A percentile compares a stretch with the other conserved stretches of the same genome.
phyloP scores from a whole-genome alignment of 192 early-diverging fungal species.

The Umbelopsis isabellina region DNA sequence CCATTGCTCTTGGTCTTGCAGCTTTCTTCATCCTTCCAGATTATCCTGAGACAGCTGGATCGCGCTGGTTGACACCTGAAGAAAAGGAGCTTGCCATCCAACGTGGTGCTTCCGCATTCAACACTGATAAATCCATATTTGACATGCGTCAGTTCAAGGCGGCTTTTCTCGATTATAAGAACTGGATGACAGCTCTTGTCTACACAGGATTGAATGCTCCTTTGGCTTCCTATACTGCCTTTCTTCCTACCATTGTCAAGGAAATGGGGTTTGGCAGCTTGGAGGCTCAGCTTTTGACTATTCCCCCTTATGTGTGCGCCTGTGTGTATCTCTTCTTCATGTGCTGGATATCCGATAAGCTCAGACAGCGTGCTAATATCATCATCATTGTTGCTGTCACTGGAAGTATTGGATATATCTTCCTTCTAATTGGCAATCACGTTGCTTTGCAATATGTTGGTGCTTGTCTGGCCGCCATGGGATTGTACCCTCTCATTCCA shows the following conservation, averaged over 20 bases:
- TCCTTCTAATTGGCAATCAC: slow-evolving; percentile 39
- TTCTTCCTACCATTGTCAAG: slow-evolving; percentile 50
- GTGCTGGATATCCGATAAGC: neutral
- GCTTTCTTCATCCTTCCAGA: slow-evolving; percentile 59
- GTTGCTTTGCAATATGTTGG: slow-evolving; percentile 31
- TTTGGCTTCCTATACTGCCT: slow-evolving; percentile 54
- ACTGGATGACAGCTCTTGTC: slow-evolving; percentile 34
- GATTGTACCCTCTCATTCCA: slow-evolving; percentile 48
- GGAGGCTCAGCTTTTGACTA: slow-evolving; percentile 46
- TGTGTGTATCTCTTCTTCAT: slow-evolving; percentile 13
- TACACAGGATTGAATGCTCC: slow-evolving; percentile 52
- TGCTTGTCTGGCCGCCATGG: slow-evolving; percentile 42
- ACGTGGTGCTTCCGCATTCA: slow-evolving; percentile 30
- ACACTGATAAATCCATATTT: slow-evolving; percentile 22
- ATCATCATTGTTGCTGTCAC: slow-evolving; percentile 37
- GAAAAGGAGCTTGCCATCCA: slow-evolving; percentile 45
- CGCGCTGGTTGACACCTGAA: slow-evolving; percentile 34
- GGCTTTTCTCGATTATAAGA: slow-evolving; percentile 41
- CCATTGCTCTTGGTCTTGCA: slow-evolving; percentile 58
- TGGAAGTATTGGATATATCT: slow-evolving; percentile 48
- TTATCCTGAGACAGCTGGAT: slow-evolving; percentile 43
- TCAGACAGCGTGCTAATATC: slow-evolving; percentile 46
- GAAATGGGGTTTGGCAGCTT: slow-evolving; percentile 50
- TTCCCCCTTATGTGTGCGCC: slow-evolving; percentile 43
- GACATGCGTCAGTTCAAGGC: slow-evolving; percentile 41